phyloP scores from a whole-genome alignment of 257 asterid genomes.

The Nemophila menziesii region DNA sequence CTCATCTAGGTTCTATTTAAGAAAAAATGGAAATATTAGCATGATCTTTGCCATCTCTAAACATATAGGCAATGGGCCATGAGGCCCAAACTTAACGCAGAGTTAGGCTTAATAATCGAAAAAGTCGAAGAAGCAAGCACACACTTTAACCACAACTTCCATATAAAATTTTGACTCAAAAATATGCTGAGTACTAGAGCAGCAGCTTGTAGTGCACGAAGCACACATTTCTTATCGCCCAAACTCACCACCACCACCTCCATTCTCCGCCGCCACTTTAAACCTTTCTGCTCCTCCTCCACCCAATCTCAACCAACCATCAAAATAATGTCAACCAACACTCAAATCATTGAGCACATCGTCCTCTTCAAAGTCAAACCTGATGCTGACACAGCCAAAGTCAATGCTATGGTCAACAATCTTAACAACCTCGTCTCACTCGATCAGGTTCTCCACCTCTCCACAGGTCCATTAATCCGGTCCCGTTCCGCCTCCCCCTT shows the following conservation, averaged over 20 bases:
- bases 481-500: conserved; percentile 42
- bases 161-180: too few species aligned
- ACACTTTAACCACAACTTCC: background rate
- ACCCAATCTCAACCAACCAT: conserved; percentile 6
- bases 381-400: conserved; percentile 38
- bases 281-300: conserved; percentile 9
- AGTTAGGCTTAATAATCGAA: background rate
- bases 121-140: background rate
- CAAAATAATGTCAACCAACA: conserved; percentile 17
- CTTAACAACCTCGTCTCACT: conserved; percentile 53
- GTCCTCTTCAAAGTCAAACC: conserved; percentile 70
- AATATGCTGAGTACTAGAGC: background rate
- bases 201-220: background rate
- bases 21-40: too few species aligned
- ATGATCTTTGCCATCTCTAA: too few species aligned
- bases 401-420: conserved; percentile 54
- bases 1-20: too few species aligned
- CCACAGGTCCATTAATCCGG: conserved; percentile 57
- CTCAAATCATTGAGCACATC: conserved; percentile 63
- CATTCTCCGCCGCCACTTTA: conserved; percentile 8
- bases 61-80: too few species aligned
- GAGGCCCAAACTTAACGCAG: background rate
- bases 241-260: conserved; percentile 8
- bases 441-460: conserved; percentile 56
- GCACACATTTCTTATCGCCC: background rate